Evolutionary conservation across 495 filamentous ascomycete species (phyloP).

Genomic region (Hypoxylon cercidicola): DNA sequence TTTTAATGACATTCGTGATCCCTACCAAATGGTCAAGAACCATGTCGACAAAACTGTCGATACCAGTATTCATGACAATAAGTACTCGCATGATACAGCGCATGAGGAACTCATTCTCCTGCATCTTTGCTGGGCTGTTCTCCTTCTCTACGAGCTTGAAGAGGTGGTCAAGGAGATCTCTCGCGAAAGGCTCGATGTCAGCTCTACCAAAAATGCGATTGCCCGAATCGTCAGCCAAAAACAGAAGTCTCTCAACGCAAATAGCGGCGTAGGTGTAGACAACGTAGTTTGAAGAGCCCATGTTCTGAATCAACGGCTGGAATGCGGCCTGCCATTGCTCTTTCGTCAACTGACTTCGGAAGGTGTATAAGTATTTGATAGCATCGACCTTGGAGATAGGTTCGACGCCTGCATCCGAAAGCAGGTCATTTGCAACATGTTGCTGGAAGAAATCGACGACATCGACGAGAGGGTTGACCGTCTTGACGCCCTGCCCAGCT

Average conservation of each 20-base stretch:
- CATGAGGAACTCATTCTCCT: constrained; percentile 99
- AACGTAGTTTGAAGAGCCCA: constrained; percentile 88
- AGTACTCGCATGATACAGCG: constrained; percentile 96
- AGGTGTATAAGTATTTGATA: constrained; percentile 95
- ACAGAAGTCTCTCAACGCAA: constrained; percentile 88
- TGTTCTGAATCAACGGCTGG: constrained; percentile 87
- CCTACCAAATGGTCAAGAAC: constrained; percentile 81
- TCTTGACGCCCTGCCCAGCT: constrained; percentile 84
- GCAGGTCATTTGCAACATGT: constrained; percentile 84
- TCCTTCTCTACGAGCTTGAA: constrained; percentile 89
- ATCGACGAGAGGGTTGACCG: constrained; percentile 83
- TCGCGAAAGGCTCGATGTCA: constrained; percentile 80
- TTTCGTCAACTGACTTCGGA: constrained; percentile 88
- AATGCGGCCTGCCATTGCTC: constrained; percentile 89
- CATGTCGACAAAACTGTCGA: constrained; percentile 73
- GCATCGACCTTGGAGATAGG: constrained; percentile 96
- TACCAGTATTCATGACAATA: constrained; percentile 85
- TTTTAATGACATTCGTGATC: constrained; percentile 87
- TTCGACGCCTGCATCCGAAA: constrained; percentile 68
- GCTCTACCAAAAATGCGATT: constrained; percentile 77
- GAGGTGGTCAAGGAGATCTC: constrained; percentile 89
- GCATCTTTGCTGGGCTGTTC: constrained; percentile 84
- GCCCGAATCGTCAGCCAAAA: constrained; percentile 75
- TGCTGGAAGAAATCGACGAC: constrained; percentile 93
- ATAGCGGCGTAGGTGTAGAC: constrained; percentile 98